Evolutionary conservation across 257 asterid species (phyloP), one percentile per base, ranked within the genome.

Genomic region (Nicotiana attenuata): DNA sequence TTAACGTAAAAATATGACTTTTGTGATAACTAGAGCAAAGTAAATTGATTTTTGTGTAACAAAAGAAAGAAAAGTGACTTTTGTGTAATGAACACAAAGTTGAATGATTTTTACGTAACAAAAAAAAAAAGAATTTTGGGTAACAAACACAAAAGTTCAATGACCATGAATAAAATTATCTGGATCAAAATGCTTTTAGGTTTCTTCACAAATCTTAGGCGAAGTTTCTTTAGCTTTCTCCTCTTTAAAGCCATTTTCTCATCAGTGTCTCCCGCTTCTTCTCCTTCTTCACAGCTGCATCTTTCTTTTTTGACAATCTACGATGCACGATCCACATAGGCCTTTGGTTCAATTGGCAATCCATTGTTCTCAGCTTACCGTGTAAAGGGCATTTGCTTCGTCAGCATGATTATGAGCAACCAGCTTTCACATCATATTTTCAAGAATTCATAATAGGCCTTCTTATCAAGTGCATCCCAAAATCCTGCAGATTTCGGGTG

Each of bases 201-300:
- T 87, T 92, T 96, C 97, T 92, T 94, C 81, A 96, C 99, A 26
- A 56, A 94, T 87, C 97, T 93, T 8, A 96, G 83, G 86, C 94
- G 89, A 73, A 96, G 77, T 86, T 93, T 89, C 85, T 82, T 89
- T 47, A 94, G 97, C 14, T 89, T 80, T 73, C 89, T 93, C 85
- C 98, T 91, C 94, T 96, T 94, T 90, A 92, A 88, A 1, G 98
- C 97, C 99, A 93, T 96, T 89, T 94, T 94, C 92, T 96, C 99
- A 5, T 93, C 71, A 94, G 83, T 0, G 99, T 29, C 33, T 29
- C 94, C 88, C 97, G 84, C 81, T 89, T 94, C 93, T 91, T 96
- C 87, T 87, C 95, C 95, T 92, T 92, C 90, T 92, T 92, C 84
- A 77, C 97, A 22, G 80, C 82, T 50, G 84, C 79, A 24, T 89